Percentiles rank a stretch among this genome's conserved stretches.
Conservation (phyloP, 768 basidiomycete species). For the Suillus bovinus region DNA sequence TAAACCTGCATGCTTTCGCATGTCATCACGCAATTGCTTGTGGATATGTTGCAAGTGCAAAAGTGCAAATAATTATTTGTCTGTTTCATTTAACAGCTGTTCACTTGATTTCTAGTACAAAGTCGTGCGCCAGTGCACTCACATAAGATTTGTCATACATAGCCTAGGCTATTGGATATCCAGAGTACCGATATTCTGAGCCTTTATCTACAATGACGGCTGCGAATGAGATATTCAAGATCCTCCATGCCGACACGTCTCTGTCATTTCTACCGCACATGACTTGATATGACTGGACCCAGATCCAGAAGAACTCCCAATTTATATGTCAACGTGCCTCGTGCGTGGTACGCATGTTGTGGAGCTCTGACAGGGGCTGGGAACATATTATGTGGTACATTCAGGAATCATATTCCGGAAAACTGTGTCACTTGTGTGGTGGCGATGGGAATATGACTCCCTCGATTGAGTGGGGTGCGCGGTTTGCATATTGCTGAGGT, state of each 20-base stretch:
- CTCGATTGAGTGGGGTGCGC: not conserved
- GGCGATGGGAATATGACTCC: slow-evolving; percentile 2
- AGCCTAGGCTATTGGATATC: not conserved
- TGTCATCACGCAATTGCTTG: not conserved
- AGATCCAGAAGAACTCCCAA: not conserved
- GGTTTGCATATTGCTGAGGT: not conserved
- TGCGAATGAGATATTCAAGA: not conserved
- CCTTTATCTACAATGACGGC: not conserved
- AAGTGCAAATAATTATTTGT: not conserved
- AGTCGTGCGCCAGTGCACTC: not conserved
- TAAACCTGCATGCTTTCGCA: slow-evolving; percentile 4
- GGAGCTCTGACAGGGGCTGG: slow-evolving; percentile 6
- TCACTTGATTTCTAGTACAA: not conserved
- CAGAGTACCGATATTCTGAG: not conserved
- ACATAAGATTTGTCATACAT: not conserved
- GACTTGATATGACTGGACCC: not conserved
- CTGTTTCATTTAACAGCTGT: not conserved
- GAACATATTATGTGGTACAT: not conserved
- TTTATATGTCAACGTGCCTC: not conserved
- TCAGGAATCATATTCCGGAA: not conserved
- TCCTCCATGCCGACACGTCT: not conserved
- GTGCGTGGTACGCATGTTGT: slow-evolving; percentile 1
- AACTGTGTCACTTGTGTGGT: not conserved
- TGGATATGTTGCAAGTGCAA: slow-evolving; percentile 2
- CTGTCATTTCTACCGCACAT: not conserved